Conservation (phyloP, 2,329 filamentous ascomycete species). For the Furcasterigmium sp. region DNA sequence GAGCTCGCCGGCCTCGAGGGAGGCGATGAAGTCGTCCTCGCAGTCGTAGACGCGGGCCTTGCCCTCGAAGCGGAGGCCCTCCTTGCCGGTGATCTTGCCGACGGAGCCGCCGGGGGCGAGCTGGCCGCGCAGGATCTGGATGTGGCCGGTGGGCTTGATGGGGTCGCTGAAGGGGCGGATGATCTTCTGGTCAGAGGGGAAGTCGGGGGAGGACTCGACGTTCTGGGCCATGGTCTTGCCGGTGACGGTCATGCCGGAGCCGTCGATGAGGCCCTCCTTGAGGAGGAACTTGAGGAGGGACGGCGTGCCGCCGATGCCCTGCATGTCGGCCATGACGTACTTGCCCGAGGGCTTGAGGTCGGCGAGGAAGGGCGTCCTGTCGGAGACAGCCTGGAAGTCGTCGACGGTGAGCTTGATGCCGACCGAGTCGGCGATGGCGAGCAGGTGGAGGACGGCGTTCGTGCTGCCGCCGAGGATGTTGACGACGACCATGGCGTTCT, state of each 20-base stretch:
- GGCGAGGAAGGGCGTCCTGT: conserved; percentile 73
- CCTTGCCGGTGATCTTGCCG: conserved; percentile 92
- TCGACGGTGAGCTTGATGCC: conserved; percentile 80
- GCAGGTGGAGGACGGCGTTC: conserved; percentile 79
- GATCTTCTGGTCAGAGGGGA: conserved; percentile 72
- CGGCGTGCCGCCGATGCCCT: conserved; percentile 82
- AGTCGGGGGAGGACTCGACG: conserved; percentile 66
- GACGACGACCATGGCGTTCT: conserved; percentile 79
- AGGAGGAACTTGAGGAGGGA: conserved; percentile 84
- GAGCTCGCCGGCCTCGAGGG: conserved; percentile 71
- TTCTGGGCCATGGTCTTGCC: conserved; percentile 88
- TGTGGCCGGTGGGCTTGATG: conserved; percentile 81
- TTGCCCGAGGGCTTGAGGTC: conserved; percentile 83
- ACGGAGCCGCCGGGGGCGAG: conserved; percentile 83
- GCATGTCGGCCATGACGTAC: conserved; percentile 79
- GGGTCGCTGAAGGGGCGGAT: conserved; percentile 77
- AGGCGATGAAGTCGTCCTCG: conserved; percentile 73
- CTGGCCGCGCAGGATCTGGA: conserved; percentile 82
- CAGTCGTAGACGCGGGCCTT: conserved; percentile 80
- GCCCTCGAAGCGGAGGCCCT: conserved; percentile 77
- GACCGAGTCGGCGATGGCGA: conserved; percentile 77
- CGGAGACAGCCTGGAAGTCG: conserved; percentile 78
- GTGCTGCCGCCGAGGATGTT: conserved; percentile 81
- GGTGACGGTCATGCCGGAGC: conserved; percentile 76
- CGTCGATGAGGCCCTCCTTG: conserved; percentile 76